Evolutionary conservation across 2,329 filamentous ascomycete genomes (phyloP), one percentile per base, ranked within the genome.

Genomic region (Incumbomyces lentus): DNA sequence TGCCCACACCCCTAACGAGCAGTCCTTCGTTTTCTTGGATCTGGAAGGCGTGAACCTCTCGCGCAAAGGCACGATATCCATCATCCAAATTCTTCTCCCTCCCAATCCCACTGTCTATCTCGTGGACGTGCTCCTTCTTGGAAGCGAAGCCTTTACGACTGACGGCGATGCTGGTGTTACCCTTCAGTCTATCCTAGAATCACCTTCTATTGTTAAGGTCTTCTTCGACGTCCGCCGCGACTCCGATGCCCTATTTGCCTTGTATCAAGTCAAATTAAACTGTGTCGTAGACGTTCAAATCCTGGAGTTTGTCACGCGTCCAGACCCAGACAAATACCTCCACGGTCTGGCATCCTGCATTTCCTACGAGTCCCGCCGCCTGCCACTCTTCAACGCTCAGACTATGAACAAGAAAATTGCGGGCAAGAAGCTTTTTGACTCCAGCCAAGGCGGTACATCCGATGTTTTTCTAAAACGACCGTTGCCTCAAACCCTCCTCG

Each of bases 181-280:
- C 5, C 44, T 61, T 2, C 67, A 68, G 49, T 30, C 46, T 0
- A 62, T 76, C 14, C 57, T 76, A 1, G 67, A 76, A 52, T 64
- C 60, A 0, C 10, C 47, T 0, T n/a, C 45, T 0, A 66, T 69
- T 19, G 57, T 62, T 0, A 77, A 78, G 51, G 67, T 72, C 38
- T 68, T 78, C 52, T 78, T 75, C 56, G 74, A 78, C 47, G 63
- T 78, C 14, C 70, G 73, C 2, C 72, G 71, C 50, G 72, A 77
- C 52, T 72, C 74, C 0, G 71, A 76, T 52, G 73, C 74, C 0
- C 58, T 78, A 0, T 73, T 63, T 54, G 52, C 34, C 39, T 68
- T 66, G 26, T 76, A 60, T 52, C 26, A 54, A 0, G 61, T 78
- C 50, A 32, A 44, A 0, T 52, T 78, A 0, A 46, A 52, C 0